phyloP scores from a whole-genome alignment of 2,329 filamentous ascomycete species.

The Sphaceloma murrayae region DNA sequence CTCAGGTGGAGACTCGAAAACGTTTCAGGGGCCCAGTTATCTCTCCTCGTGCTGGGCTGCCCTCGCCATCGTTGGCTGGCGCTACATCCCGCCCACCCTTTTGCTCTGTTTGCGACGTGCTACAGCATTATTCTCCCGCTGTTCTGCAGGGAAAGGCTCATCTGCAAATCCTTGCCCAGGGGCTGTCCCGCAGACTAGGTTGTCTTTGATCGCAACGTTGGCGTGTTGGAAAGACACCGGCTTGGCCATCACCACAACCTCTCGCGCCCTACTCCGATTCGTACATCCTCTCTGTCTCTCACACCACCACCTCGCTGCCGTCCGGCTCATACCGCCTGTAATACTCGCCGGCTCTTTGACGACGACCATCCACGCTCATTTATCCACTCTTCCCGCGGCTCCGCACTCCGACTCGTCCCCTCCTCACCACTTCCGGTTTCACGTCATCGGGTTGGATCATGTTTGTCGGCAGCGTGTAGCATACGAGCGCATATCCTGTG shows the following conservation, averaged over 20 bases:
- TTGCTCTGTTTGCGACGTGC: no score
- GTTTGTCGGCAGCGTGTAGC: constrained; percentile 9
- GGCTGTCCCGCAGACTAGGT: neutral
- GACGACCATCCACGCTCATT: constrained; percentile 9
- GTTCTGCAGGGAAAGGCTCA: constrained; percentile 1
- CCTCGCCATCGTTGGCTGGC: neutral
- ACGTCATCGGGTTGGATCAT: constrained; percentile 2
- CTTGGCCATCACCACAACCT: constrained; percentile 4
- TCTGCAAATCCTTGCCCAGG: neutral
- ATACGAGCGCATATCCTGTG: neutral
- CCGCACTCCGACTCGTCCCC: no score
- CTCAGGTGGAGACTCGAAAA: neutral
- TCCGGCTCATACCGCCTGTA: constrained; percentile 2
- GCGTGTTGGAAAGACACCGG: constrained; percentile 1
- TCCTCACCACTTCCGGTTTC: no score
- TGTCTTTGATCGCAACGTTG: neutral
- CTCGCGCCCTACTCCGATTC: no score
- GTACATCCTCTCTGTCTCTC: neutral
- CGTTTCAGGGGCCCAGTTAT: neutral
- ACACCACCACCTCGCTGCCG: neutral
- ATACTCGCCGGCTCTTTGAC: constrained; percentile 6
- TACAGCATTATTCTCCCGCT: no score
- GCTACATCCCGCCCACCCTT: neutral
- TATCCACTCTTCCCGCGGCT: no score
- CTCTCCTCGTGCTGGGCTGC: neutral